These are phyloP conservation scores for Nicotiana benthamiana DNA, from an alignment of 257 asterid genomes.

Conservation along the genomic window DNA sequence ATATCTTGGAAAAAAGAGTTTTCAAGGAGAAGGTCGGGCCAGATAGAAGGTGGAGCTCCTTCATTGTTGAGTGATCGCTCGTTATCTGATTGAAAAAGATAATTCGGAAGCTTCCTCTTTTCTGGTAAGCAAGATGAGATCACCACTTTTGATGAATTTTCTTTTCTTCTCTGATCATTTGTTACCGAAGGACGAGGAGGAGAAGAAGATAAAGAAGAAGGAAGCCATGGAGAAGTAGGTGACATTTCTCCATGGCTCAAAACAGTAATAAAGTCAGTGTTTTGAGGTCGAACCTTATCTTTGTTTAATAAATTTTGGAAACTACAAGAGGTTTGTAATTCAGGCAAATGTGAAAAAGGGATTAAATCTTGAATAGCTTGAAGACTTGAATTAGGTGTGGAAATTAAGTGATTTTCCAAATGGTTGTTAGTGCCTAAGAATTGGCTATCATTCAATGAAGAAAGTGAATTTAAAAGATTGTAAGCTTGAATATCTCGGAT, in stretches of 20 bases:
- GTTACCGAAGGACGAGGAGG: conserved; percentile 1
- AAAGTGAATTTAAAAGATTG: conserved; percentile 18
- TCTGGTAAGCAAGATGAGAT: conserved; percentile 23
- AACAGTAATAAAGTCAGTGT: conserved; percentile 13
- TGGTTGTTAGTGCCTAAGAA: conserved; percentile 6
- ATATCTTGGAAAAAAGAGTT: not conserved
- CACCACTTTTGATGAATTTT: conserved; percentile 16
- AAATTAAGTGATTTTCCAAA: conserved; percentile 9
- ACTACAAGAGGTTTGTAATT: conserved; percentile 27
- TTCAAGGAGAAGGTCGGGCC: not conserved
- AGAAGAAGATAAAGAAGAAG: conserved; percentile 3
- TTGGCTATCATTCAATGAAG: conserved; percentile 6
- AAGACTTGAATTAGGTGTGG: not conserved
- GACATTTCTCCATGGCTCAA: conserved; percentile 12
- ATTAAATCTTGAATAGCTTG: conserved; percentile 18
- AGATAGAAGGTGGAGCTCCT: not conserved
- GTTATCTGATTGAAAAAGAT: not conserved
- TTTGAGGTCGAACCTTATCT: conserved; percentile 4
- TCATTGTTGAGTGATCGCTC: not conserved
- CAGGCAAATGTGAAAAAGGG: conserved; percentile 41
- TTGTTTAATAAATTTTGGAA: not conserved
- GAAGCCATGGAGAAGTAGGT: conserved; percentile 24
- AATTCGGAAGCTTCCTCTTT: not conserved
- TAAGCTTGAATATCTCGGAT: conserved; percentile 14
- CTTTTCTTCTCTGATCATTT: not conserved